phyloP scores from a whole-genome alignment of 2,329 filamentous ascomycete genomes.

The Nakataea oryzae region DNA sequence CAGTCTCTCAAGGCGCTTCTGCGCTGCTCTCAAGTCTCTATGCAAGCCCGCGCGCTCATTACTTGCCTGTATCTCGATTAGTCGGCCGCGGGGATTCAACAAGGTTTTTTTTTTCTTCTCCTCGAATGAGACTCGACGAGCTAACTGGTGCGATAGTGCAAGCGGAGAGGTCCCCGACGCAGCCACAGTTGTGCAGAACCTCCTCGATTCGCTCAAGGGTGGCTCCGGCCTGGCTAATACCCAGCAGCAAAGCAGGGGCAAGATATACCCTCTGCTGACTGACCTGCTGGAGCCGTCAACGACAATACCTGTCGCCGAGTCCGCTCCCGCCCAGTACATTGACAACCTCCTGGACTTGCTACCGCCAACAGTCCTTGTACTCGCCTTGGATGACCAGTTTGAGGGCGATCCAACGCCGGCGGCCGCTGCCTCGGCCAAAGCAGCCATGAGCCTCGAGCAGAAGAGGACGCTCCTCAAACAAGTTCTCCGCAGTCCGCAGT shows the following conservation, averaged over 20 bases:
- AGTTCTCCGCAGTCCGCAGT: conserved; percentile 82
- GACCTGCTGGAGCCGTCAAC: conserved; percentile 72
- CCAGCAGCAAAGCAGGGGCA: conserved; percentile 33
- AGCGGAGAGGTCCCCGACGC: conserved; percentile 55
- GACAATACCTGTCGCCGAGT: conserved; percentile 67
- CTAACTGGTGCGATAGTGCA: conserved; percentile 43
- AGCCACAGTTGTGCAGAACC: conserved; percentile 72
- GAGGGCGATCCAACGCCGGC: conserved; percentile 55
- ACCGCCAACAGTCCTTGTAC: conserved; percentile 66
- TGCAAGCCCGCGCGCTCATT: neutral
- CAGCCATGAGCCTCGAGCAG: conserved; percentile 60
- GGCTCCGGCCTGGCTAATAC: conserved; percentile 26
- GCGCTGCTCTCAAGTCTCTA: neutral
- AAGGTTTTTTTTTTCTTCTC: conserved; percentile 12
- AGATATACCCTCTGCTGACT: conserved; percentile 70
- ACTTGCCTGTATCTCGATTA: neutral
- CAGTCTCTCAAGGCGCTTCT: neutral
- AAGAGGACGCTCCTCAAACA: conserved; percentile 74
- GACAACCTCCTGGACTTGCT: conserved; percentile 69
- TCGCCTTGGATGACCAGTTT: conserved; percentile 43
- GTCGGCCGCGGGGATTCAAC: neutral
- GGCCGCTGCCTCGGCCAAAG: conserved; percentile 61
- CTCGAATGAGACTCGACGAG: conserved; percentile 9
- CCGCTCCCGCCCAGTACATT: conserved; percentile 52
- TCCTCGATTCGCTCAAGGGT: conserved; percentile 71